Evolutionary conservation across 345 rosid species (phyloP), one percentile per base, ranked within the genome.

Genomic region (Carallia brachiata): DNA sequence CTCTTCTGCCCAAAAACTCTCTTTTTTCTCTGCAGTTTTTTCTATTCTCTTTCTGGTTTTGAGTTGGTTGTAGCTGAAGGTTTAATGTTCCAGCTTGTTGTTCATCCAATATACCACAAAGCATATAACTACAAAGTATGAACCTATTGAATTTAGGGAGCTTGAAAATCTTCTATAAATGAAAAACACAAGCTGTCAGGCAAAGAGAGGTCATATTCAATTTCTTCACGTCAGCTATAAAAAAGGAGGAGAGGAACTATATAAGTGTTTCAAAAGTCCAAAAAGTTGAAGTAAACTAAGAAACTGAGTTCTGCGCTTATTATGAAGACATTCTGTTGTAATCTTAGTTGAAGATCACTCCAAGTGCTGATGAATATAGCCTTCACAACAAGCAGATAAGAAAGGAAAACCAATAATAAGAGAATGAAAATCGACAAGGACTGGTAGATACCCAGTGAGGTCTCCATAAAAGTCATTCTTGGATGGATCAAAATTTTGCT

Each of bases 391-490:
- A 37, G 27, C 4, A 19, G 18, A 36, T 18, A 13, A 19, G 65
- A 19, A 36, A 36, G 36, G 30, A 37, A 37, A 7, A 17, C 8
- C 15, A 61, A 3, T 30, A 40, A 4, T 52, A 18, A 12, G 39
- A 2, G 18, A 30, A 8, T 44, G 6, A 23, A 39, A 61, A 15
- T 1, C 4, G 4, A 66, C 15, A 19, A 36, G 4, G 30, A 28
- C 2, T 52, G 47, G 52, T 7, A 18, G 3, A 4, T 72, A 74
- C 79, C 77, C 27, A 67, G 69, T 67, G 65, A 71, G 69, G n/a
- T 68, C 52, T 63, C 73, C 62, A 39, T 48, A 68, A 61, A 65
- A 48, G 81, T 71, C 84, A 77, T 81, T 7, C n/a, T 27, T 48
- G 64, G 37, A 59, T 61, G 60, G 68, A 4, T 23, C 66, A 40